phyloP scores from a whole-genome alignment of 345 rosid species.

The Salix suchowensis region DNA sequence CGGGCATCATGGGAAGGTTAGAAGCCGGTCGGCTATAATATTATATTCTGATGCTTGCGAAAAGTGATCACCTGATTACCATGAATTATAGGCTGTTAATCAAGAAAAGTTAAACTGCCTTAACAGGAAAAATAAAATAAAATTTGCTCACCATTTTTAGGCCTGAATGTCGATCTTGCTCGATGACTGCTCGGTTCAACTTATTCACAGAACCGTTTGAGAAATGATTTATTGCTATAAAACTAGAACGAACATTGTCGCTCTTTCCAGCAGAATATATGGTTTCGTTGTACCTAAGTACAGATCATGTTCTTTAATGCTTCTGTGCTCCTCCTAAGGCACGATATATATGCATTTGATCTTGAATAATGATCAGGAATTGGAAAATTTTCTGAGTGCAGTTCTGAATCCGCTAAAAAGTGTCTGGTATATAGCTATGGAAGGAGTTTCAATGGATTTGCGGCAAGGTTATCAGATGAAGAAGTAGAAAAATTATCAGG shows the following conservation, averaged over 20 bases:
- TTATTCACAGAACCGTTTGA: neutral
- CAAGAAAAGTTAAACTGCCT: no score
- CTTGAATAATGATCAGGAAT: neutral
- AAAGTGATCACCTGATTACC: neutral
- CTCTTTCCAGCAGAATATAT: neutral
- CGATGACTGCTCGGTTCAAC: neutral
- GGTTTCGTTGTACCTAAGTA: neutral
- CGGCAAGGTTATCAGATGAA: conserved; percentile 37
- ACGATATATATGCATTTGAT: neutral
- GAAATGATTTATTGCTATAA: neutral
- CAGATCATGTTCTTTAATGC: neutral
- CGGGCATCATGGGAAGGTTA: conserved; percentile 37
- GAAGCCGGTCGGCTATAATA: neutral
- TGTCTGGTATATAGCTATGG: conserved; percentile 37
- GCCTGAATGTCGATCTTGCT: neutral
- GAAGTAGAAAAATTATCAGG: conserved; percentile 36
- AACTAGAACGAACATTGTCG: neutral
- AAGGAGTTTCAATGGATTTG: conserved; percentile 41
- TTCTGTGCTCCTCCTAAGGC: neutral
- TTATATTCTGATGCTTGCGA: no score
- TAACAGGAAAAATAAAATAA: no score
- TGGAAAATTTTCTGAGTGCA: conserved; percentile 9
- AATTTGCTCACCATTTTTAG: no score
- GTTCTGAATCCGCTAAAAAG: conserved; percentile 23
- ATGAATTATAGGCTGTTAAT: no score